These are phyloP conservation scores for Hypoxylon rickii DNA, from an alignment of 495 filamentous ascomycete species.

Conservation along the genomic window DNA sequence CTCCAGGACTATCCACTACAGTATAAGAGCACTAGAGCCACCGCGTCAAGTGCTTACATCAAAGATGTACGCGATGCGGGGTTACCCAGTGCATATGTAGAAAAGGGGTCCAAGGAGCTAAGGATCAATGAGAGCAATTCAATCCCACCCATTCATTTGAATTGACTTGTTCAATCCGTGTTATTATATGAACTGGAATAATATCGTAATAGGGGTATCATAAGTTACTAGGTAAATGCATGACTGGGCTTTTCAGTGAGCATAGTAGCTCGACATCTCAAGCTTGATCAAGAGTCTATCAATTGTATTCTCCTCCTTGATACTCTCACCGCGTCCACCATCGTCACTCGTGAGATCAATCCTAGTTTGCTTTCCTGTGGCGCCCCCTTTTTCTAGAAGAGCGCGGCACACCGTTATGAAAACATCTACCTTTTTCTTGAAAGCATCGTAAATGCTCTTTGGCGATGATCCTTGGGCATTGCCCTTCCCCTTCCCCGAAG, in stretches of 20 bases:
- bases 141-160: too few species aligned
- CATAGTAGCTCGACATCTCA: constrained; percentile 67
- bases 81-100: neutral
- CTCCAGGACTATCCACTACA: too few species aligned
- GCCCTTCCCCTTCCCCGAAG: constrained; percentile 27
- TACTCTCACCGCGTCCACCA: constrained; percentile 27
- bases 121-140: too few species aligned
- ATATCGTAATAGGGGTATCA: constrained; percentile 37
- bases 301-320: constrained; percentile 51
- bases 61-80: constrained; percentile 31
- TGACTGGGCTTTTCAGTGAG: constrained; percentile 23
- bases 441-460: constrained; percentile 61
- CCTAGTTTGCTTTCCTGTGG: constrained; percentile 53
- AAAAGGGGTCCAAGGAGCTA: too few species aligned
- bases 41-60: too few species aligned
- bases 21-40: too few species aligned
- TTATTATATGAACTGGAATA: too few species aligned
- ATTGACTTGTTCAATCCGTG: too few species aligned
- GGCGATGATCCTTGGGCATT: constrained; percentile 47
- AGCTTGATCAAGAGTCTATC: constrained; percentile 58
- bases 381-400: constrained; percentile 61
- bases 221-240: neutral
- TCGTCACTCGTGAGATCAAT: constrained; percentile 40
- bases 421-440: constrained; percentile 69
- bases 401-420: constrained; percentile 69